Conservation (phyloP, 495 filamentous ascomycete species). For the Daldinia bambusicola region DNA sequence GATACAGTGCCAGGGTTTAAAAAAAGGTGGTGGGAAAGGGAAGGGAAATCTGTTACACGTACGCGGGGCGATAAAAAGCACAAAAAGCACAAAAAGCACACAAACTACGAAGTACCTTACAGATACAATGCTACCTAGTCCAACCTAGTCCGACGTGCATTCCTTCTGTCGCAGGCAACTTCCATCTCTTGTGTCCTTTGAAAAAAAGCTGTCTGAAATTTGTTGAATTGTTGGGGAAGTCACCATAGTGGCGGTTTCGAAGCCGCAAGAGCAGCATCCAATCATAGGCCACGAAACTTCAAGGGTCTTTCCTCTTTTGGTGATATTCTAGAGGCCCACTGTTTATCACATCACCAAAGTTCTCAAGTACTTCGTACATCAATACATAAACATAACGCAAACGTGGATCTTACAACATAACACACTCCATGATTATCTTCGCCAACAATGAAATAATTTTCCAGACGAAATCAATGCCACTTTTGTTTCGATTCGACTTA, state of each 20-base stretch:
- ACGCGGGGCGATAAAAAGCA: slow-evolving; percentile 14
- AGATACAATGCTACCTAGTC: slow-evolving; percentile 7
- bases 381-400: neutral
- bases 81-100: neutral
- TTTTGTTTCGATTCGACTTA: slow-evolving; percentile 1
- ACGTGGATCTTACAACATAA: slow-evolving; percentile 5
- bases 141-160: slow-evolving; percentile 1
- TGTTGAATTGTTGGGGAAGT: slow-evolving; percentile 53
- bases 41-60: slow-evolving; percentile 9
- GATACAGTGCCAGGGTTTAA: slow-evolving; percentile 25
- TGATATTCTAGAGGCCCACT: slow-evolving; percentile 30
- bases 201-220: slow-evolving; percentile 40
- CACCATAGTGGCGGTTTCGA: slow-evolving; percentile 39
- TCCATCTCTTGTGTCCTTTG: slow-evolving; percentile 28
- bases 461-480: neutral
- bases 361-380: neutral
- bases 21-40: slow-evolving; percentile 15
- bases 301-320: slow-evolving; percentile 45
- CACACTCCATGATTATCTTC: neutral
- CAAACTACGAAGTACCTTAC: slow-evolving; percentile 23
- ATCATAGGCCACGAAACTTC: slow-evolving; percentile 23
- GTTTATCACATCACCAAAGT: slow-evolving; percentile 14
- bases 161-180: slow-evolving; percentile 3
- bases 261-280: slow-evolving; percentile 38
- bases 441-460: slow-evolving; percentile 11